Evolutionary conservation across 768 basidiomycete species (phyloP).

Genomic region (Kwoniella bestiolae): DNA sequence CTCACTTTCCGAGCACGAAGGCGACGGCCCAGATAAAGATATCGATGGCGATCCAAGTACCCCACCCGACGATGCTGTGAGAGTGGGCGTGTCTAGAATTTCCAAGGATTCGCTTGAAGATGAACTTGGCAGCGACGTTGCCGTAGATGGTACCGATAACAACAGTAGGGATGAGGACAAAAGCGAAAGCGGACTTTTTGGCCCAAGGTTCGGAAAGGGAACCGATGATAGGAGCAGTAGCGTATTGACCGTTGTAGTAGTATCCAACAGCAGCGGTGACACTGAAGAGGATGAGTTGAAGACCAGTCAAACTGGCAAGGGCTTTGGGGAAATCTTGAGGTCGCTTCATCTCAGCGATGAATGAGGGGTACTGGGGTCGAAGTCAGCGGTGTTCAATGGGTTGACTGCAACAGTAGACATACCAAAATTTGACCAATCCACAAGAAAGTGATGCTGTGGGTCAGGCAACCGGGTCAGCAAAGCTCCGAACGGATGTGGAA

Average conservation of each 20-base stretch:
- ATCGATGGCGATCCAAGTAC: constrained; percentile 42
- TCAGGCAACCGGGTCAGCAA: neutral
- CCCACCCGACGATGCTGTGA: constrained; percentile 47
- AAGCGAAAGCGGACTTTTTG: constrained; percentile 47
- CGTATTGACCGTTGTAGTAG: constrained; percentile 48
- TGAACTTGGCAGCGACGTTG: constrained; percentile 49
- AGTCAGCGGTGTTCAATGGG: neutral
- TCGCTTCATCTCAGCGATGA: constrained; percentile 59
- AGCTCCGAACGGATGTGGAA: neutral
- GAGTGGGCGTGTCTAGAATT: constrained; percentile 40
- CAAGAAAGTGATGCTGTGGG: constrained; percentile 47
- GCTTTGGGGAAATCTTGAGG: constrained; percentile 57
- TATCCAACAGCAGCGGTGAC: constrained; percentile 50
- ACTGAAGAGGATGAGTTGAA: constrained; percentile 44
- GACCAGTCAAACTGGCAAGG: constrained; percentile 41
- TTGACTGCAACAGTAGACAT: neutral
- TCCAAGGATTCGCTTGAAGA: constrained; percentile 47
- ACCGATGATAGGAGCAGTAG: constrained; percentile 49
- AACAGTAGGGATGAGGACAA: constrained; percentile 50
- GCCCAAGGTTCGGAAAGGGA: constrained; percentile 50
- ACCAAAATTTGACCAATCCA: constrained; percentile 51
- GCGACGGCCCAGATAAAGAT: constrained; percentile 46
- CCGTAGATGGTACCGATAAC: constrained; percentile 50
- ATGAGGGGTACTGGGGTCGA: constrained; percentile 39
- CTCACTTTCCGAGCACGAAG: constrained; percentile 48